phyloP scores from a whole-genome alignment of 2,329 filamentous ascomycete species.

The Exophiala aquamarina region DNA sequence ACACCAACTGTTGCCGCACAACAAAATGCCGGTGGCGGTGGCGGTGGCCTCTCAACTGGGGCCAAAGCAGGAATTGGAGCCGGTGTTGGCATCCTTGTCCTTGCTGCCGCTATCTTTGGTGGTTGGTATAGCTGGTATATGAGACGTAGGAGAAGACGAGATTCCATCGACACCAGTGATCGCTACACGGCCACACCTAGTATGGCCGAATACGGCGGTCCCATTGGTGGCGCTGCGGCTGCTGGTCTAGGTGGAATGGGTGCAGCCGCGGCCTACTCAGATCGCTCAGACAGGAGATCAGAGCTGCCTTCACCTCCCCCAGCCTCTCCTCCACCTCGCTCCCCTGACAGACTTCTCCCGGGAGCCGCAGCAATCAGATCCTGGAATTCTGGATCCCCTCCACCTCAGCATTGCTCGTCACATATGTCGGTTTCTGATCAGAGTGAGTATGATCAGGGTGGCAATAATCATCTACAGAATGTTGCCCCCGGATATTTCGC shows the following conservation, averaged over 20 bases:
- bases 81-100: constrained; percentile 22
- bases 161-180: constrained; percentile 18
- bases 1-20: constrained; percentile 16
- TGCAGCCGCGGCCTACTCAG: constrained; percentile 17
- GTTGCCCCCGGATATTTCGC: constrained; percentile 8
- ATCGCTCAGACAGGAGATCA: constrained; percentile 23
- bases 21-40: constrained; percentile 5
- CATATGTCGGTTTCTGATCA: constrained; percentile 22
- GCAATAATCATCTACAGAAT: constrained; percentile 1
- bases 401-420: constrained; percentile 12
- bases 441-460: constrained; percentile 20
- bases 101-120: constrained; percentile 25
- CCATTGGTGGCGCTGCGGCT: constrained; percentile 7
- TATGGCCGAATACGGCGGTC: constrained; percentile 15
- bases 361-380: constrained; percentile 9
- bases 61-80: constrained; percentile 28
- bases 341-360: constrained; percentile 21
- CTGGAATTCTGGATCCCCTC: constrained; percentile 12
- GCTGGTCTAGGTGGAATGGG: constrained; percentile 19
- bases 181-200: constrained; percentile 19
- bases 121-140: constrained; percentile 26
- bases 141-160: constrained; percentile 21
- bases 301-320: constrained; percentile 23
- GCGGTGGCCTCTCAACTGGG: constrained; percentile 24
- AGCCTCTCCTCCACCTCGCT: constrained; percentile 18